These are phyloP conservation scores for Euphrasia arctica DNA, from an alignment of 305 asterid species.

Conservation along the genomic window DNA sequence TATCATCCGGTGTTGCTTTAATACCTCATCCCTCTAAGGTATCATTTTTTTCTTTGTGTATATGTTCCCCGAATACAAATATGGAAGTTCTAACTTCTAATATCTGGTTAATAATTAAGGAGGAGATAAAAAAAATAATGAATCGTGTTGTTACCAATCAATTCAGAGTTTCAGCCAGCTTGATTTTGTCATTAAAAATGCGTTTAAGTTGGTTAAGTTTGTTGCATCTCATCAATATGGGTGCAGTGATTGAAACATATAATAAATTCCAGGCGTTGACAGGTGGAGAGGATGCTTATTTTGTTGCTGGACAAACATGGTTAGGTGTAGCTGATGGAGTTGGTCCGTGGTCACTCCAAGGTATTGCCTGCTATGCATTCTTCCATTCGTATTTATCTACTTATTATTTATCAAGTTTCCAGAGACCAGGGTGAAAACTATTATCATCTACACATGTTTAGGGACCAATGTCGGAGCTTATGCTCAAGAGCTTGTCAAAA, in stretches of 20 bases:
- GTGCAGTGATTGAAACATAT: conserved; percentile 50
- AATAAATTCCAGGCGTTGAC: conserved; percentile 88
- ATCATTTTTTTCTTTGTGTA: conserved; percentile 15
- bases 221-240: conserved; percentile 24
- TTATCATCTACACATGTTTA: conserved; percentile 27
- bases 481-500: conserved; percentile 66
- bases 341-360: conserved; percentile 79
- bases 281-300: conserved; percentile 98
- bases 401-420: neutral
- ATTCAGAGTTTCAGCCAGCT: conserved; percentile 11
- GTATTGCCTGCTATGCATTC: conserved; percentile 32
- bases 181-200: conserved; percentile 7
- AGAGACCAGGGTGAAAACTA: neutral
- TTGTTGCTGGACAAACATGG: conserved; percentile 66
- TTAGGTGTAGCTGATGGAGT: conserved; percentile 92
- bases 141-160: neutral
- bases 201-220: conserved; percentile 19
- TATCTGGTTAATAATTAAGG: no score
- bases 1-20: conserved; percentile 74
- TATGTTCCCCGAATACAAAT: neutral
- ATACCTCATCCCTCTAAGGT: conserved; percentile 90
- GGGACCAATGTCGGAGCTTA: conserved; percentile 68
- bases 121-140: no score
- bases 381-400: neutral
- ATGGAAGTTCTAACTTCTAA: neutral